Conservation (phyloP, 73 alveolate species). For the Breviolum minutum region DNA sequence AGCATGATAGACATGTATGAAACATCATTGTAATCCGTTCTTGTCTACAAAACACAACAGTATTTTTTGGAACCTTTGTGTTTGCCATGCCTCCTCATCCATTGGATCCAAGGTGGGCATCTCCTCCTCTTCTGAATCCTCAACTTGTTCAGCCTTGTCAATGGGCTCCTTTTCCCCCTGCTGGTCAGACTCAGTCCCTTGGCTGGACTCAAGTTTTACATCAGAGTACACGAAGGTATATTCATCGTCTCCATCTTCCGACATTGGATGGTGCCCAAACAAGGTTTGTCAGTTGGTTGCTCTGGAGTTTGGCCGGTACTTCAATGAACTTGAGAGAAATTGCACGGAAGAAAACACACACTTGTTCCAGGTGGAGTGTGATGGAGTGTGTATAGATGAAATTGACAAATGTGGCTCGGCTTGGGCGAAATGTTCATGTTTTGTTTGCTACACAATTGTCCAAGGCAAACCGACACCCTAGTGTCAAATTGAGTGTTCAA, state of each 20-base stretch:
- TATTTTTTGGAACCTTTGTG: background rate
- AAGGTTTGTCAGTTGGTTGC: no score
- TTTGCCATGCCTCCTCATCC: background rate
- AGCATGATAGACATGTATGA: no score
- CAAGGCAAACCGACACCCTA: background rate
- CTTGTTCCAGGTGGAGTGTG: no score
- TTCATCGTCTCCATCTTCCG: constrained; percentile 15
- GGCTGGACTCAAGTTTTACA: background rate
- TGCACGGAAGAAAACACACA: no score
- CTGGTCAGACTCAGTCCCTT: background rate
- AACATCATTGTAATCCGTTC: no score
- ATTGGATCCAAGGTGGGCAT: background rate
- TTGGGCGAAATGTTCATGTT: no score
- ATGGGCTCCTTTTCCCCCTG: background rate
- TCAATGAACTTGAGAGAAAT: no score
- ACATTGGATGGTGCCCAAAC: no score
- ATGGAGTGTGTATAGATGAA: no score
- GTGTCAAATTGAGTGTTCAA: background rate
- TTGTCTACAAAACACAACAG: background rate
- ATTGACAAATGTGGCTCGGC: no score
- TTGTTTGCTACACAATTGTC: background rate
- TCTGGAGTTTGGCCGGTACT: no score
- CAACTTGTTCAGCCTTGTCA: background rate
- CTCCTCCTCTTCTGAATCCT: background rate
- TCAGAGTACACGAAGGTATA: background rate